Percentiles rank a stretch among this genome's conserved stretches.
Conservation (phyloP, 805 yeast species). For the Lachancea sp. region DNA sequence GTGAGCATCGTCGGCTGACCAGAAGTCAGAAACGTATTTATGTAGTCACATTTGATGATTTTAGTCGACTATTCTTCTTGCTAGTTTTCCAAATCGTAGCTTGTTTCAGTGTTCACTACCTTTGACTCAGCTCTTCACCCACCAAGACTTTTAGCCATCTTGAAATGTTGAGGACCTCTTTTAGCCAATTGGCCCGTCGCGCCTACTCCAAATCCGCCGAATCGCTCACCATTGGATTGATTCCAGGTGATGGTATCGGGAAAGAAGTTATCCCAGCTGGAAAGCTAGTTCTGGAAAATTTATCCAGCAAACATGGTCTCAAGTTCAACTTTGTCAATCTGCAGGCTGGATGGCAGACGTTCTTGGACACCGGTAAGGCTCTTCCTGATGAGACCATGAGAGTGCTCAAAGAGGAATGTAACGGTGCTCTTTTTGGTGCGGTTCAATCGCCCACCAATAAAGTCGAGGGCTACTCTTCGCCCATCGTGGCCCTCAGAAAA, state of each 20-base stretch:
- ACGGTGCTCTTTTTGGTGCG: conserved; percentile 97
- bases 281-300: conserved; percentile 71
- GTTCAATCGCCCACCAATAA: conserved; percentile 91
- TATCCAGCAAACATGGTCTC: conserved; percentile 70
- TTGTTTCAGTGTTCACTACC: no score
- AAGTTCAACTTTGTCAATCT: conserved; percentile 80
- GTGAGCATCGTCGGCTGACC: not conserved
- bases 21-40: not conserved
- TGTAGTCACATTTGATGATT: no score
- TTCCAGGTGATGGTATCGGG: conserved; percentile 99
- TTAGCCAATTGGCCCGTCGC: conserved; percentile 27
- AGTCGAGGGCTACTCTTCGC: conserved; percentile 95
- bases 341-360: conserved; percentile 91
- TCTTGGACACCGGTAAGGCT: conserved; percentile 92
- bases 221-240: conserved; percentile 56
- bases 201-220: conserved; percentile 38
- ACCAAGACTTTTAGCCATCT: not conserved
- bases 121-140: no score
- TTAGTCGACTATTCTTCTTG: no score
- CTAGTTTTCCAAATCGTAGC: no score
- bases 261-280: conserved; percentile 98
- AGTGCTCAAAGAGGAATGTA: conserved; percentile 70
- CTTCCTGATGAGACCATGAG: conserved; percentile 89
- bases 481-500: conserved; percentile 97
- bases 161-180: conserved; percentile 26